phyloP scores from a whole-genome alignment of 2,329 filamentous ascomycete genomes.

The Colletotrichum abscissum region DNA sequence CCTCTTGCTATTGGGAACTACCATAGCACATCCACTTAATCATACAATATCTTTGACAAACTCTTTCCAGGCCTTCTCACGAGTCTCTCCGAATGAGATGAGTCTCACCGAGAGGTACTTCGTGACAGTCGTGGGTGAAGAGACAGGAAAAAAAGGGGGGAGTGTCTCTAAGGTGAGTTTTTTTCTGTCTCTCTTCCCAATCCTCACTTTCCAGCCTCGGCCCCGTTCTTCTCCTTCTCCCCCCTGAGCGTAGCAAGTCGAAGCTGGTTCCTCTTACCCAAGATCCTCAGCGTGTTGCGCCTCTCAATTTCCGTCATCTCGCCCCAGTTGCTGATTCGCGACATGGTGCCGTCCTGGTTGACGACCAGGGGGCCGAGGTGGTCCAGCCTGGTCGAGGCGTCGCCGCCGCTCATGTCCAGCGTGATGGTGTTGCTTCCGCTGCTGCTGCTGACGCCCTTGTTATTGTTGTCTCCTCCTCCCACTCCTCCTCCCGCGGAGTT shows the following conservation, averaged over 20 bases:
- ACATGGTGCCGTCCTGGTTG: constrained; percentile 77
- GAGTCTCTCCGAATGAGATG: not conserved
- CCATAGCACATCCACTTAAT: not conserved
- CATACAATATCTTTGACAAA: constrained; percentile 7
- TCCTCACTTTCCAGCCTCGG: constrained; percentile 41
- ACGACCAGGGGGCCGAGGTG: constrained; percentile 80
- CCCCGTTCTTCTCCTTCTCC: not conserved
- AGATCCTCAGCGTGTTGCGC: constrained; percentile 72
- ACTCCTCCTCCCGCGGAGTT: constrained; percentile 1
- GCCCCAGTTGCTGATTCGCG: constrained; percentile 78
- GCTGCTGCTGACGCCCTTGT: not conserved
- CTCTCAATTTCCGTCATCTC: constrained; percentile 77
- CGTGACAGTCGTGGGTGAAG: not conserved
- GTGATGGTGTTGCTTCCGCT: constrained; percentile 34
- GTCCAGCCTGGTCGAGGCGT: constrained; percentile 67
- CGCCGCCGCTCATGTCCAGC: constrained; percentile 46
- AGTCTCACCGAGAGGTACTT: not conserved
- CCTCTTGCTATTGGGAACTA: not conserved
- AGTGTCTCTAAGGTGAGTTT: not conserved
- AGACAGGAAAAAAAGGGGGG: not conserved
- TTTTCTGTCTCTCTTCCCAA: constrained; percentile 19
- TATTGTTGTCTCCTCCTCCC: not conserved
- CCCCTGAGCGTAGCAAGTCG: constrained; percentile 63
- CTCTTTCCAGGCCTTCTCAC: not conserved
- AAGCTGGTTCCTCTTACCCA: constrained; percentile 76